Evolutionary conservation across 352 stramenopile species (phyloP).

Genomic region (Globisporangium polare): DNA sequence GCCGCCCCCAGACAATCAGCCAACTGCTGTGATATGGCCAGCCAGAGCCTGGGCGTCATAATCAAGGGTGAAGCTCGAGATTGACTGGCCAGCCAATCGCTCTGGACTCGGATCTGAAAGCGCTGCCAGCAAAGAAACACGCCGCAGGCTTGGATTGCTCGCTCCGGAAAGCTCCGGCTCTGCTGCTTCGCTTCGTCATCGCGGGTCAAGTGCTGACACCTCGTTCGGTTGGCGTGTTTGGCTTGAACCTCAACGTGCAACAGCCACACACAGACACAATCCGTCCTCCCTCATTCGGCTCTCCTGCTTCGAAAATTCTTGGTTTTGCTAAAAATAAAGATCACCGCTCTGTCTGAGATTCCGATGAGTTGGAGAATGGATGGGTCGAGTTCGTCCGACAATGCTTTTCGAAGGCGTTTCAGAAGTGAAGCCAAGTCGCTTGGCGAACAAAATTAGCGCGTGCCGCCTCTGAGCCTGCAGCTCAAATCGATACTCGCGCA

Average conservation of each 20-base stretch:
- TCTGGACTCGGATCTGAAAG: background rate
- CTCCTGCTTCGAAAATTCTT: slow-evolving; percentile 7
- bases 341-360: slow-evolving; percentile 3
- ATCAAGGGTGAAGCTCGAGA: slow-evolving; percentile 14
- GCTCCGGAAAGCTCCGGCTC: background rate
- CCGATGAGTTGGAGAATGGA: background rate
- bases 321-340: background rate
- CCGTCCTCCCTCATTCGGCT: no score
- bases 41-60: slow-evolving; percentile 13
- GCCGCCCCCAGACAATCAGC: background rate
- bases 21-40: slow-evolving; percentile 1
- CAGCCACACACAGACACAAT: no score
- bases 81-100: background rate
- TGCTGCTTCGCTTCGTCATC: background rate
- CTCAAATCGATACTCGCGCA: background rate
- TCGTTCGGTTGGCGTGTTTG: background rate
- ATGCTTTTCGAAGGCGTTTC: background rate
- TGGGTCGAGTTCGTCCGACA: background rate
- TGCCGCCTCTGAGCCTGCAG: background rate
- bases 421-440: background rate
- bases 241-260: slow-evolving; percentile 1
- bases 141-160: background rate
- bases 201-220: background rate
- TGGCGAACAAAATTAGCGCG: background rate
- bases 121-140: background rate